phyloP scores from a whole-genome alignment of 768 basidiomycete genomes.

The Kwoniella newhampshirensis region DNA sequence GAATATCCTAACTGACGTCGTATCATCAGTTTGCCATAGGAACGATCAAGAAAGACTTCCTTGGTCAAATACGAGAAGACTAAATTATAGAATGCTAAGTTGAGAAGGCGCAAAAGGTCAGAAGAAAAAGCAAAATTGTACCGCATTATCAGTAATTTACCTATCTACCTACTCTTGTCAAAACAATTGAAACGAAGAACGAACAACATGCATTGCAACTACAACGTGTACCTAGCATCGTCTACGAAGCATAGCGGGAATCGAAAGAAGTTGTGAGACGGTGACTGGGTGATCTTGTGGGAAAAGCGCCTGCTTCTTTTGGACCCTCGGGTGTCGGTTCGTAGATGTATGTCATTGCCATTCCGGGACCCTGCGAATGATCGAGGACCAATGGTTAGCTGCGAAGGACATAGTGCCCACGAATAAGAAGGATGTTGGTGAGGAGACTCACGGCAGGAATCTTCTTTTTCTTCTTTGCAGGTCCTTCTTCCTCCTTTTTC shows the following conservation, averaged over 20 bases:
- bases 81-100: neutral
- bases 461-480: constrained; percentile 28
- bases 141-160: no score
- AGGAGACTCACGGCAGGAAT: constrained; percentile 34
- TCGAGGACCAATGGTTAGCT: no score
- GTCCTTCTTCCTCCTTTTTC: constrained; percentile 24
- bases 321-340: constrained; percentile 27
- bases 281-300: constrained; percentile 38
- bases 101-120: no score
- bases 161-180: no score
- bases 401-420: no score
- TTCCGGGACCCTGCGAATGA: constrained; percentile 34
- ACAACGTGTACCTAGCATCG: no score
- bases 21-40: constrained; percentile 85
- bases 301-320: constrained; percentile 26
- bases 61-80: constrained; percentile 70
- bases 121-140: no score
- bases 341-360: constrained; percentile 48
- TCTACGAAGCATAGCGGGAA: constrained; percentile 39
- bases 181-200: no score
- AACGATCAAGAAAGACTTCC: constrained; percentile 95
- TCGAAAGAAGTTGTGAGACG: constrained; percentile 37
- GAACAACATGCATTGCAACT: no score
- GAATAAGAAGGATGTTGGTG: neutral
- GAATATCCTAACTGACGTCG: neutral